Evolutionary conservation across 2,329 filamentous ascomycete genomes (phyloP), one percentile per base, ranked within the genome.

Genomic region (Sporothrix pallida): DNA sequence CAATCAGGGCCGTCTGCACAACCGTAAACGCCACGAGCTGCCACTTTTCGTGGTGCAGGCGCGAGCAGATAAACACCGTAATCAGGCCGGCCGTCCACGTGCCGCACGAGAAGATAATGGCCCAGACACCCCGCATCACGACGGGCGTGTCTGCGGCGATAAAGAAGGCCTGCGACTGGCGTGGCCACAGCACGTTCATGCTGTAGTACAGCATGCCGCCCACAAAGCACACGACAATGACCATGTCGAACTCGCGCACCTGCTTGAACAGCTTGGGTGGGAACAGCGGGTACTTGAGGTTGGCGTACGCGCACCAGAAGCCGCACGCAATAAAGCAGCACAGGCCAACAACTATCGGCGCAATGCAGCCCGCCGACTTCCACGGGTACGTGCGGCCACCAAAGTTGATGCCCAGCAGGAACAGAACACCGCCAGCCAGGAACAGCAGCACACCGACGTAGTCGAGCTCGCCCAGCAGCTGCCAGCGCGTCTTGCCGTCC

Each of bases 111-210:
- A 79, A 79, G 42, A 79, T 77, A 7, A 76, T 78, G 26, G 79
- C 77, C 74, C 80, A 80, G 2, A 79, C 77, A 8, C 79, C 79
- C 6, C 75, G 74, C 75, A 79, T 76, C 67, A 79, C 76, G 20
- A 65, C 46, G 4, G 72, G 74, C 42, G 72, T 75, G 26, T 37
- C 23, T 31, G 74, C 42, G 1, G 42, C 13, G 48, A 75, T 73
- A 26, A 73, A 86, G 89, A n/a, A 89, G 81, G 71, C 88, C 83
- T 15, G 84, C 82, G 73, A 65, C 65, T 80, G 78, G 2, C 78
- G 76, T 6, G 79, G 79, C 79, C 78, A 80, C 42, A 80, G 75
- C 9, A 80, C 79, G 71, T 80, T 79, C 78, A 79, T 80, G 70
- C 76, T 78, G 74, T 80, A 80, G 72, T 79, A 78, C 15, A 80